Conservation (phyloP, 352 stramenopile species). For the Achlya hypogyna region DNA sequence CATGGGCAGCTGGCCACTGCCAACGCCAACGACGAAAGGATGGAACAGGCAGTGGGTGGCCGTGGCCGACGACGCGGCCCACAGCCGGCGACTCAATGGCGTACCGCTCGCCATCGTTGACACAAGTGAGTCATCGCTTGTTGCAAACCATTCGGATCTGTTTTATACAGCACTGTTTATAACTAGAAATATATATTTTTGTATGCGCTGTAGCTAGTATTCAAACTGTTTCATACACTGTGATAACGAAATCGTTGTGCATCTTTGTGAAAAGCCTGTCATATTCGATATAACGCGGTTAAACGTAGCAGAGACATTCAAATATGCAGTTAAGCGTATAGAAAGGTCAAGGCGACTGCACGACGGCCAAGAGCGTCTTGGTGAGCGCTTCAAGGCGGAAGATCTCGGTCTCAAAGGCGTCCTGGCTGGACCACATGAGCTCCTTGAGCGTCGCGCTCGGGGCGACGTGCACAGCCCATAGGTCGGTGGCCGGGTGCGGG, state of each 20-base stretch:
- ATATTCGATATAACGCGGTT: background rate
- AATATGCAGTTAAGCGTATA: background rate
- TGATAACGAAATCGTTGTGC: background rate
- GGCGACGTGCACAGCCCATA: background rate
- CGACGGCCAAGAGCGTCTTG: background rate
- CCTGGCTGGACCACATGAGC: background rate
- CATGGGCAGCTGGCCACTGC: conserved; percentile 25
- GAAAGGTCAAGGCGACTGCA: background rate
- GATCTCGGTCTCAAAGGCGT: background rate
- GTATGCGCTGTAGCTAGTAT: too few species aligned
- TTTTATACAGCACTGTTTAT: background rate
- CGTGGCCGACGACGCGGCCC: conserved; percentile 26
- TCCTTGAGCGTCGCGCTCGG: background rate
- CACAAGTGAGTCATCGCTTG: background rate
- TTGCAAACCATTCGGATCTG: too few species aligned
- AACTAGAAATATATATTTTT: background rate
- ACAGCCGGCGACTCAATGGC: conserved; percentile 22
- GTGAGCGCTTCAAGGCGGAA: background rate
- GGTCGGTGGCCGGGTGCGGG: background rate
- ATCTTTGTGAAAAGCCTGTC: background rate
- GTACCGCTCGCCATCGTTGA: background rate
- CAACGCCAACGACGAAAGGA: conserved; percentile 38
- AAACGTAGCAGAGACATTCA: background rate
- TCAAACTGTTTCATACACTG: background rate
- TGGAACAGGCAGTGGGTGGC: conserved; percentile 40